Percentiles rank a stretch among this genome's conserved stretches.
phyloP scores from a whole-genome alignment of 352 stramenopile species.

The Aphanomyces astaci region DNA sequence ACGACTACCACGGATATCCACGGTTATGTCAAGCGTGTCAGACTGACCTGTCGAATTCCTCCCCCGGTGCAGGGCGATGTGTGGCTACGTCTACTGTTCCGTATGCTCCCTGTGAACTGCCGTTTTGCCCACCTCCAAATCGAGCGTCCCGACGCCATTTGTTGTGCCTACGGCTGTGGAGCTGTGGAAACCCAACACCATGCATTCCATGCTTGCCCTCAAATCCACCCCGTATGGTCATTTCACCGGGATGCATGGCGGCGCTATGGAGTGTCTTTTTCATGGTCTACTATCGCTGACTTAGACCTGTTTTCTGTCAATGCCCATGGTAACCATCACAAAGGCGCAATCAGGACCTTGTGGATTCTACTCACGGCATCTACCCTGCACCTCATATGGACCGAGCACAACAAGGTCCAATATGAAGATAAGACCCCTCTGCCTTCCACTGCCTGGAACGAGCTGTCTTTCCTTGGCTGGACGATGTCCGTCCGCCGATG shows the following conservation, averaged over 20 bases:
- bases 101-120: not conserved
- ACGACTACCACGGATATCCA: not conserved
- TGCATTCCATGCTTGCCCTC: too few relatives aligned
- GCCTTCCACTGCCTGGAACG: not conserved
- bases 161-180: not conserved
- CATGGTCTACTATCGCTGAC: not conserved
- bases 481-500: not conserved
- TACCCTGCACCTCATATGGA: not conserved
- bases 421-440: not conserved
- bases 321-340: not conserved
- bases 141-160: not conserved
- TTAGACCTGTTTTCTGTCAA: not conserved
- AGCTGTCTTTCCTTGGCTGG: not conserved
- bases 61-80: slow-evolving; percentile 7
- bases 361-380: not conserved
- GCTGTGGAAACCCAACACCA: not conserved
- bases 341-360: not conserved
- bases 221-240: not conserved
- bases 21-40: not conserved
- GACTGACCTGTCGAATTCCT: not conserved
- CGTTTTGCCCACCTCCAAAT: not conserved
- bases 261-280: not conserved
- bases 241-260: not conserved
- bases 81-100: not conserved
- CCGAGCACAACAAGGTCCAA: not conserved